A percentile compares a stretch with the other conserved stretches of the same genome.
These are phyloP conservation scores for Saccharomyces hybrid DNA, from an alignment of 1,139 yeast species.

Conservation along the genomic window DNA sequence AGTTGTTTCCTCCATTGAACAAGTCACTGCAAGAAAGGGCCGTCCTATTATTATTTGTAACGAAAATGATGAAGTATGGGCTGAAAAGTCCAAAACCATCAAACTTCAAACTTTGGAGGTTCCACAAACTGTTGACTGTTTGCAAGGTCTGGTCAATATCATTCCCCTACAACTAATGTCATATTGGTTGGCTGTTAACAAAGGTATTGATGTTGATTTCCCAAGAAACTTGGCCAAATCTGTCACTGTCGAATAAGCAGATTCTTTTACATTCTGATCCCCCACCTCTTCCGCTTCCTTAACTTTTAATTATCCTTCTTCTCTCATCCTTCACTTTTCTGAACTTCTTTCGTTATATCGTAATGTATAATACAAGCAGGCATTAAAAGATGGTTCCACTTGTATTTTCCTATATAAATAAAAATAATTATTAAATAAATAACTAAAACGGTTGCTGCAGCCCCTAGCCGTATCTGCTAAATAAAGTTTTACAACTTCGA, in stretches of 20 bases:
- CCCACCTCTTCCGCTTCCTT: neutral
- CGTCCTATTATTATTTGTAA: no score
- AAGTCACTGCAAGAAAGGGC: no score
- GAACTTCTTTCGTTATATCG: neutral
- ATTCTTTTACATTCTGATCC: no score
- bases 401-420: neutral
- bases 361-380: neutral
- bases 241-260: conserved; percentile 67
- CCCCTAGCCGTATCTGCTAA: neutral
- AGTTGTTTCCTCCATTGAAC: no score
- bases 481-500: neutral
- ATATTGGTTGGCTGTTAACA: conserved; percentile 93
- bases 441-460: neutral
- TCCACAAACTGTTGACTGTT: conserved; percentile 92
- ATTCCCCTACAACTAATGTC: conserved; percentile 94
- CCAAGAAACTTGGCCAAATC: conserved; percentile 98
- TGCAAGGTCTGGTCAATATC: conserved; percentile 93
- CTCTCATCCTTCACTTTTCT: neutral
- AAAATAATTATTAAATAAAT: neutral
- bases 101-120: conserved; percentile 67
- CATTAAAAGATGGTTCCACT: neutral
- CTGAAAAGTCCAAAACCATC: conserved; percentile 35
- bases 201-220: conserved; percentile 96
- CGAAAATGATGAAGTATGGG: no score
- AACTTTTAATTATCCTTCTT: neutral